Evolutionary conservation across 2,329 filamentous ascomycete genomes (phyloP).

Genomic region (Neophaeococcomyces mojaviensis): DNA sequence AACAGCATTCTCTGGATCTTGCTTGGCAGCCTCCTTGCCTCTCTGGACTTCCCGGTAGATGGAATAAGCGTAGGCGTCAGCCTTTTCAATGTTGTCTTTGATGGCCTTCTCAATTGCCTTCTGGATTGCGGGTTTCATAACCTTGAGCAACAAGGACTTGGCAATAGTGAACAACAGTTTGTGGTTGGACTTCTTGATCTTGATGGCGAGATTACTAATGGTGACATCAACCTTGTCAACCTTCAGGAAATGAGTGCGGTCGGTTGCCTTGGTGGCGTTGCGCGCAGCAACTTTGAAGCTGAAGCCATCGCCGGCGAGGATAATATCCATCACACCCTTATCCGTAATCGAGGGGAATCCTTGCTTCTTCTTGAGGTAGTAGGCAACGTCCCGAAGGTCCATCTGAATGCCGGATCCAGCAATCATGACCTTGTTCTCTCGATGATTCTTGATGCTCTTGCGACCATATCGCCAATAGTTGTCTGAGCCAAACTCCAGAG

Average conservation of each 20-base stretch:
- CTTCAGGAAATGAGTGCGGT: conserved; percentile 84
- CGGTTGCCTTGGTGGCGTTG: conserved; percentile 64
- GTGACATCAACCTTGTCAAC: conserved; percentile 80
- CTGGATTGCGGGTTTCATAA: conserved; percentile 74
- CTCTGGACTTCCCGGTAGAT: conserved; percentile 78
- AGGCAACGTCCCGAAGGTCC: conserved; percentile 80
- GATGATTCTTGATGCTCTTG: conserved; percentile 74
- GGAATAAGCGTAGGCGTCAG: conserved; percentile 65
- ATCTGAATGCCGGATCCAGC: conserved; percentile 86
- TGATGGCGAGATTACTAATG: conserved; percentile 74
- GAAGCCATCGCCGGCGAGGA: conserved; percentile 79
- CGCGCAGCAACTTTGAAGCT: conserved; percentile 87
- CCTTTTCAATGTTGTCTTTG: conserved; percentile 68
- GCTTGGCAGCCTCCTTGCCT: conserved; percentile 56
- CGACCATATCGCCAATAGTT: conserved; percentile 94
- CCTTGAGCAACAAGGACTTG: conserved; percentile 79
- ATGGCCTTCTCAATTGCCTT: conserved; percentile 87
- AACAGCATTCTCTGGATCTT: conserved; percentile 63
- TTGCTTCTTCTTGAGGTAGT: conserved; percentile 90
- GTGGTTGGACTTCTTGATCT: conserved; percentile 89
- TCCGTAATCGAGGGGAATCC: conserved; percentile 86
- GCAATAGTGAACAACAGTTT: conserved; percentile 80
- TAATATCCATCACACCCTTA: conserved; percentile 78
- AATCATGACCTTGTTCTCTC: conserved; percentile 75
- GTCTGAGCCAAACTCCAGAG: conserved; percentile 79